These are phyloP conservation scores for Penstemon barbatus DNA, from an alignment of 257 asterid genomes.

Conservation along the genomic window DNA sequence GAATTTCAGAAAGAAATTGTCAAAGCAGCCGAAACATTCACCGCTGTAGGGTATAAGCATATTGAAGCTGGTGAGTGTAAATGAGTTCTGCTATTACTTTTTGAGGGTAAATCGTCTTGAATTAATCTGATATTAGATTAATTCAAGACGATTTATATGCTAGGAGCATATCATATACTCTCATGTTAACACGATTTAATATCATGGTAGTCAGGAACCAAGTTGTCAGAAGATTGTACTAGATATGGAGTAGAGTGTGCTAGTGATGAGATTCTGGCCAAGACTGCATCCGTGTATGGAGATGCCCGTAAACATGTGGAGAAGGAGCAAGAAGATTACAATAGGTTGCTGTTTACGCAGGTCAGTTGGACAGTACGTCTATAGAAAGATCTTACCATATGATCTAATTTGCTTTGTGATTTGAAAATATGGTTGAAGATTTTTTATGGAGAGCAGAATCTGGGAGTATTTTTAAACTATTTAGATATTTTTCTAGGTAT, in stretches of 20 bases:
- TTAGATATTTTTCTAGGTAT: slow-evolving; percentile 51
- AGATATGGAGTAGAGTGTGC: slow-evolving; percentile 80
- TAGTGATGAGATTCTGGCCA: slow-evolving; percentile 77
- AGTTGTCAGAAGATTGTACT: slow-evolving; percentile 88
- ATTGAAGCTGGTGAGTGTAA: slow-evolving; percentile 84
- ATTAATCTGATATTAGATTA: no score
- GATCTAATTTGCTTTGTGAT: slow-evolving; percentile 11
- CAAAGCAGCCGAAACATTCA: slow-evolving; percentile 90
- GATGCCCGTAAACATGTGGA: slow-evolving; percentile 93
- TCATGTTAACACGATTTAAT: slow-evolving; percentile 28
- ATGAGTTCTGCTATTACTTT: slow-evolving; percentile 11
- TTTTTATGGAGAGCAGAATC: slow-evolving; percentile 9
- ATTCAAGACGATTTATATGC: neutral
- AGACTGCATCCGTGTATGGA: slow-evolving; percentile 84
- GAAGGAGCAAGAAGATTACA: slow-evolving; percentile 93
- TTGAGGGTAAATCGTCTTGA: no score
- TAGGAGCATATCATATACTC: slow-evolving; percentile 1
- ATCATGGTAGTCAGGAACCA: slow-evolving; percentile 75
- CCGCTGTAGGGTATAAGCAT: slow-evolving; percentile 88
- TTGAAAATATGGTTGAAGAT: slow-evolving; percentile 1
- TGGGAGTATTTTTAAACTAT: neutral
- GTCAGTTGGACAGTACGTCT: slow-evolving; percentile 41
- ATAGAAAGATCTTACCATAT: neutral
- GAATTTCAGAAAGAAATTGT: slow-evolving; percentile 91
- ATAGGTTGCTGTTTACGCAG: slow-evolving; percentile 72